A percentile compares a stretch with the other conserved stretches of the same genome.
These are phyloP conservation scores for Stagonosporopsis vannaccii DNA, from an alignment of 2,329 filamentous ascomycete genomes.

Conservation along the genomic window DNA sequence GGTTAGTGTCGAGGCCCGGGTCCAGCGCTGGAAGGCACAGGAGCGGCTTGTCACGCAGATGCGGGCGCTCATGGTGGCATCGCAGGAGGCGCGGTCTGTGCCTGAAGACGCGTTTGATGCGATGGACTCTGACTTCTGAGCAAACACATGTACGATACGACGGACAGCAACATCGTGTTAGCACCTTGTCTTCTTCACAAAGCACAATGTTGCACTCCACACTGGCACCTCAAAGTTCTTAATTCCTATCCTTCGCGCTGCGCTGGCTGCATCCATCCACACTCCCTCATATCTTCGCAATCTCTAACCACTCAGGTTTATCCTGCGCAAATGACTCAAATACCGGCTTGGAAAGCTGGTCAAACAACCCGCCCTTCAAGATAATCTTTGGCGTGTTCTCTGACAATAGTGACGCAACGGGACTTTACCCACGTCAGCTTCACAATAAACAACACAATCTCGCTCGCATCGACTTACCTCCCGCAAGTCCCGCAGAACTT, in stretches of 20 bases:
- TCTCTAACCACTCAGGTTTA: conserved; percentile 34
- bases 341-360: conserved; percentile 24
- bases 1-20: conserved; percentile 20
- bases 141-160: not conserved
- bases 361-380: conserved; percentile 40
- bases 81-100: conserved; percentile 29
- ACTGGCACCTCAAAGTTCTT: not conserved
- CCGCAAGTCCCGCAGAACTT: conserved; percentile 44
- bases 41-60: conserved; percentile 27
- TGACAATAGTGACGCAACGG: conserved; percentile 26
- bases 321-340: conserved; percentile 29
- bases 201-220: not conserved
- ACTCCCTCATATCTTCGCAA: not conserved
- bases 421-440: conserved; percentile 21
- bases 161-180: not conserved
- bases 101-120: conserved; percentile 41
- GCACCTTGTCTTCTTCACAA: not conserved
- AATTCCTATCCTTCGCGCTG: not conserved
- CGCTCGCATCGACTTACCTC: conserved; percentile 21
- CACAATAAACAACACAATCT: not conserved
- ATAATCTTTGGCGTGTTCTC: conserved; percentile 28
- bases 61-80: conserved; percentile 22
- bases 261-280: not conserved
- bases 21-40: conserved; percentile 36
- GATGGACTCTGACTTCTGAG: conserved; percentile 23